Evolutionary conservation across 1,284 basidiomycete genomes (phyloP), one percentile per base, ranked within the genome.

Genomic region (Fomitopsis schrenkii): DNA sequence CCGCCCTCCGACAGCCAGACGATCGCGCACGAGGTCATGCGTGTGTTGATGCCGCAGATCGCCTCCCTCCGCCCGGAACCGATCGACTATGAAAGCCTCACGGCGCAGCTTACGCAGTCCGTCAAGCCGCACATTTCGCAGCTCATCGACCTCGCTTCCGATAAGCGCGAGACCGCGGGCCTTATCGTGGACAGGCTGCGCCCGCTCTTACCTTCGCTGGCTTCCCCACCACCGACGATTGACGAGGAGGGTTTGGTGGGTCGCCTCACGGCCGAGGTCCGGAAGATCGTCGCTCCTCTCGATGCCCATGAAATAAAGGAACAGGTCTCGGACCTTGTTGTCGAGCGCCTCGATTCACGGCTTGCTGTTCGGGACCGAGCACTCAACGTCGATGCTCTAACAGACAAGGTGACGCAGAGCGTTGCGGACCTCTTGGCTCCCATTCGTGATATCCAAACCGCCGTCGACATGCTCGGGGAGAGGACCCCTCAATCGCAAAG

Each of bases 81-180:
- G 12, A 79, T 93, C 57, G 90, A 94, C 70, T 90, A 93, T 67
- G 89, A 93, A 46, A 79, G 81, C 63, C 77, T 94, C 61, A 94
- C 91, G 0, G 77, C 76, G 40, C 84, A 85, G 66, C 83, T 94
- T 15, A 82, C 88, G 15, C 89, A 93, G 72, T 89, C 91, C 1
- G 91, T 94, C 68, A 93, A 93, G 69, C 91, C 92, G 8, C 89
- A 93, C 67, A 93, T 94, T 26, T 83, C 88, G 2, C 91, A 94
- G 67, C 84, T 94, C 63, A 93, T 94, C 64, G 91, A 94, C 70
- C 81, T 94, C 55, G 86, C 91, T 19, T 91, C 90, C 0, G 91
- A 94, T 71, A 94, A 94, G 71, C 82, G 88, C 40, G 91, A 94
- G 74, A 94, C 91, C 6, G 91, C 91, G 3, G 80, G 82, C 9